phyloP scores from a whole-genome alignment of 1,284 basidiomycete genomes.

The Fomitopsis betulina region DNA sequence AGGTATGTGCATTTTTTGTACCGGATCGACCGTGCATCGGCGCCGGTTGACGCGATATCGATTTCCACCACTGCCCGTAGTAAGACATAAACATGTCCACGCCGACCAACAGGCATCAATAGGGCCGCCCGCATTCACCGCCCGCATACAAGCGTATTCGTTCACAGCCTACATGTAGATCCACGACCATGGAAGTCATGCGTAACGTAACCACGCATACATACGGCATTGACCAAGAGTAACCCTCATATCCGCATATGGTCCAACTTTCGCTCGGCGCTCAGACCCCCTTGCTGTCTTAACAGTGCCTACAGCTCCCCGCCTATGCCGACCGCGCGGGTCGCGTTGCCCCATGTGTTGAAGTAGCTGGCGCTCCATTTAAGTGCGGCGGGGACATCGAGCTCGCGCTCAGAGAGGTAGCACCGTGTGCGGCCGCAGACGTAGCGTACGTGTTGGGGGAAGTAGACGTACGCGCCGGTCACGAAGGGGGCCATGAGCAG shows the following conservation, averaged over 20 bases:
- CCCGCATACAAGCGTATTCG: too few relatives aligned
- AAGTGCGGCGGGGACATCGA: conserved; percentile 2
- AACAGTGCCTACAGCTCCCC: neutral
- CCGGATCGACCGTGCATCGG: neutral
- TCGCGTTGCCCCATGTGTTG: neutral
- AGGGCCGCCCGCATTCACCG: too few relatives aligned
- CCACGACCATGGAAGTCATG: too few relatives aligned
- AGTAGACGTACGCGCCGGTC: conserved; percentile 29
- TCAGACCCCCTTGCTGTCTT: neutral
- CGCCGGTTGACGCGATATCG: neutral
- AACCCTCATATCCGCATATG: neutral
- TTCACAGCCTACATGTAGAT: too few relatives aligned
- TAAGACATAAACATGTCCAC: too few relatives aligned
- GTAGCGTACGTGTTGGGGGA: conserved; percentile 30
- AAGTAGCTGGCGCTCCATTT: conserved; percentile 3
- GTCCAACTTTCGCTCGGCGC: neutral
- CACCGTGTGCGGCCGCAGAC: conserved; percentile 30
- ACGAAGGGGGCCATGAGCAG: conserved; percentile 27
- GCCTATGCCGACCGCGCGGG: neutral
- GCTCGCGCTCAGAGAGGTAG: conserved; percentile 33
- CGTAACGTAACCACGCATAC: too few relatives aligned
- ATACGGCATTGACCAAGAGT: neutral
- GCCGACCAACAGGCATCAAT: too few relatives aligned
- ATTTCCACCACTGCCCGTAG: neutral
- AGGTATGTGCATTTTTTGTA: neutral